These are phyloP conservation scores for Populus davidiana DNA, from an alignment of 345 rosid species.

Conservation along the genomic window DNA sequence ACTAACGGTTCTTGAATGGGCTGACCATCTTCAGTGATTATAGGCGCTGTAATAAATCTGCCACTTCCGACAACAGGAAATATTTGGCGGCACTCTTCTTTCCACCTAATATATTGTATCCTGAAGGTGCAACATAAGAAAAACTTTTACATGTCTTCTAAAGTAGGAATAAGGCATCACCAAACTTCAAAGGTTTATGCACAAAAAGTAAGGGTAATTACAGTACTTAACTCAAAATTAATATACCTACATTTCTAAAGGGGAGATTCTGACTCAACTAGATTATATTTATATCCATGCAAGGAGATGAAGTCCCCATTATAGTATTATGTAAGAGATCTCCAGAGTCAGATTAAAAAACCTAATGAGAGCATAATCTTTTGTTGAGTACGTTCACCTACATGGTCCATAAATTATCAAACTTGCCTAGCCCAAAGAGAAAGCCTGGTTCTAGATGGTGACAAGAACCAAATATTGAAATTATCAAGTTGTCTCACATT, in stretches of 20 bases:
- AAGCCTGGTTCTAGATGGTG: background rate
- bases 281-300: background rate
- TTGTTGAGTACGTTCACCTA: background rate
- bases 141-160: slow-evolving; percentile 2
- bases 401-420: background rate
- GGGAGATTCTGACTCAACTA: background rate
- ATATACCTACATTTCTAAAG: background rate
- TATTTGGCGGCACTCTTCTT: slow-evolving; percentile 63
- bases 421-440: background rate
- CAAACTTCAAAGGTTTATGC: background rate
- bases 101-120: slow-evolving; percentile 70
- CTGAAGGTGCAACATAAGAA: slow-evolving; percentile 39
- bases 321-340: background rate
- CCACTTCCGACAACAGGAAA: slow-evolving; percentile 93
- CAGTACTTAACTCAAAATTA: background rate
- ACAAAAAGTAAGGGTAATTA: background rate
- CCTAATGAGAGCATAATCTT: background rate
- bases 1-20: slow-evolving; percentile 83
- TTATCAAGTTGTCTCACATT: background rate
- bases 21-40: slow-evolving; percentile 74
- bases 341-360: background rate
- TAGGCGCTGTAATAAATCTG: slow-evolving; percentile 80
- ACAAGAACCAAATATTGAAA: background rate
- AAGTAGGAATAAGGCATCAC: background rate
- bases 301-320: background rate